phyloP scores from a whole-genome alignment of 2,329 filamentous ascomycete species.

The Microcyclospora tardicrescens region DNA sequence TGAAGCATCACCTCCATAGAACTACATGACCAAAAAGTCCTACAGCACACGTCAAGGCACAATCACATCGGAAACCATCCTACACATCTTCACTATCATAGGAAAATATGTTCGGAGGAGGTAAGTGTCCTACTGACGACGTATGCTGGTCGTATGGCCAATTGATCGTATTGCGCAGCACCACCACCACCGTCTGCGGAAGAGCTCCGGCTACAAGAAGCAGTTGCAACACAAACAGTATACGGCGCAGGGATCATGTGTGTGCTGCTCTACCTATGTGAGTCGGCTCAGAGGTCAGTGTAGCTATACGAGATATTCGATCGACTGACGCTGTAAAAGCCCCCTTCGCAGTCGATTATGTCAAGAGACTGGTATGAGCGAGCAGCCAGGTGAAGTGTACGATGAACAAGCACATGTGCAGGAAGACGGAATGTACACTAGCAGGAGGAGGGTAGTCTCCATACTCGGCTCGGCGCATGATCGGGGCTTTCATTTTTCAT shows the following conservation, averaged over 20 bases:
- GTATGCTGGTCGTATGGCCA: background rate
- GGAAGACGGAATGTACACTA: background rate
- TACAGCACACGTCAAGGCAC: too few relatives aligned
- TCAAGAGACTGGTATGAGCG: slow-evolving; percentile 34
- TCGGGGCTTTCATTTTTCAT: too few relatives aligned
- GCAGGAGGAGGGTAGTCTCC: background rate
- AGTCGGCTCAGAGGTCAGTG: slow-evolving; percentile 26
- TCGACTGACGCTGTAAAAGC: slow-evolving; percentile 25
- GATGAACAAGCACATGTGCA: background rate
- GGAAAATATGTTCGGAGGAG: slow-evolving; percentile 49
- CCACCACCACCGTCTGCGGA: slow-evolving; percentile 57
- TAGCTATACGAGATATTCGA: background rate
- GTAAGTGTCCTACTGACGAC: slow-evolving; percentile 27
- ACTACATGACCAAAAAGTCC: too few relatives aligned
- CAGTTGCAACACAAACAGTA: slow-evolving; percentile 53
- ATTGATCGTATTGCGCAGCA: slow-evolving; percentile 31
- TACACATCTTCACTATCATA: too few relatives aligned
- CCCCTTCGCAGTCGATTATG: slow-evolving; percentile 43
- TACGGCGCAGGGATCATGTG: slow-evolving; percentile 54
- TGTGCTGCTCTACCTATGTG: slow-evolving; percentile 65
- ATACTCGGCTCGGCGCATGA: background rate
- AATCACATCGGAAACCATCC: too few relatives aligned
- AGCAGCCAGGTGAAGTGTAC: background rate
- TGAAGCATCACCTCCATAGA: background rate
- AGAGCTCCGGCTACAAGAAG: slow-evolving; percentile 56